Evolutionary conservation across 768 basidiomycete genomes (phyloP), one percentile per base, ranked within the genome.

Genomic region (Leccinum broughii): DNA sequence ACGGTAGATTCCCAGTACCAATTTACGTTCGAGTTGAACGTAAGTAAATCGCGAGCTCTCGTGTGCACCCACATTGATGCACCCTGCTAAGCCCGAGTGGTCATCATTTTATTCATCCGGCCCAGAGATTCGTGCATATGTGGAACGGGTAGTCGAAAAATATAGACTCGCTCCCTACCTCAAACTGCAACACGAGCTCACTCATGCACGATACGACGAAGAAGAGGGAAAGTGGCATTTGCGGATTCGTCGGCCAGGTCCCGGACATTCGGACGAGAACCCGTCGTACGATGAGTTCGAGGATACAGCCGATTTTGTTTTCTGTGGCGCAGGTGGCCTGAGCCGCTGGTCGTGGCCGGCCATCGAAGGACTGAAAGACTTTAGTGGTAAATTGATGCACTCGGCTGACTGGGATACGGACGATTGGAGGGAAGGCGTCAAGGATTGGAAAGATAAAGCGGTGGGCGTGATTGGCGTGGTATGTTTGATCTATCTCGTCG

Each of bases 91-190:
- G 41, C 41, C 41, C 41, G n/a, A 44, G 39, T 87, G 86, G 86
- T 85, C 84, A 1, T 71, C 80, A 5, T 86, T 83, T 72, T 87
- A 87, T 60, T 78, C 85, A 4, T 75, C 83, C 6, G 85, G 85
- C 3, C 70, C 77, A 5, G 86, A 90, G 68, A 88, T 90, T 34
- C 80, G 74, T 24, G 70, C 72, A 6, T 85, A 88, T 65, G 66
- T 88, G 22, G 74, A 83, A 59, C 70, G 72, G 26, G 77, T 86
- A n/a, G 85, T 81, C 17, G 81, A 83, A 41, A 85, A 83, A 66
- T 86, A 84, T 68, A 76, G 82, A 56, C 76, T 89, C 28, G 68
- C 74, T 57, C 76, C 75, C 7, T 82, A 81, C 69, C 83, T 88
- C 67, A 81, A 81, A 49, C 77, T 87, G 1, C 75, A 76, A 15